Conservation (phyloP, 495 filamentous ascomycete genomes). For the Aspergillus ellipticus region DNA sequence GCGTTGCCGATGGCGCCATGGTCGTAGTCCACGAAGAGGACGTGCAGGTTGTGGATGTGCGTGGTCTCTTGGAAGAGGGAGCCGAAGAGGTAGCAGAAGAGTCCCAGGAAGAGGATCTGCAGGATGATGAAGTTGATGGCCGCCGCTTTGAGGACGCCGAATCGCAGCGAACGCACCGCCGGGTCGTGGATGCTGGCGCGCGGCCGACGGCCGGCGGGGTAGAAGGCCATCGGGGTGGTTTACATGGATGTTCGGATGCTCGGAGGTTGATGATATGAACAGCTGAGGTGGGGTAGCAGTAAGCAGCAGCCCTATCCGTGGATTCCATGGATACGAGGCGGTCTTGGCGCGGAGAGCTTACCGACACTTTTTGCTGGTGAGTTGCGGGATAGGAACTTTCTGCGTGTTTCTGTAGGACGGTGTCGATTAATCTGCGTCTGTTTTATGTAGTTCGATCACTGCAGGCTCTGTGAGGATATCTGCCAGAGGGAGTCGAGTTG, state of each 20-base stretch:
- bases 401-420: too few species aligned
- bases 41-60: constrained; percentile 39
- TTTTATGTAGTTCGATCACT: too few species aligned
- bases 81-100: constrained; percentile 47
- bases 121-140: constrained; percentile 21
- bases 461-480: too few species aligned
- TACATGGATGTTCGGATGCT: too few species aligned
- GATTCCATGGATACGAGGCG: not conserved
- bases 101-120: constrained; percentile 38
- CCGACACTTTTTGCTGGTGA: too few species aligned
- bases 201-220: constrained; percentile 19
- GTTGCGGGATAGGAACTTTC: too few species aligned
- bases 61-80: constrained; percentile 36
- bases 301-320: not conserved
- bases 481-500: too few species aligned
- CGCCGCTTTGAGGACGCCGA: constrained; percentile 20
- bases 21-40: constrained; percentile 52
- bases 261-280: not conserved
- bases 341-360: too few species aligned
- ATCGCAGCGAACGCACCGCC: constrained; percentile 17
- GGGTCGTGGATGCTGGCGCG: constrained; percentile 23
- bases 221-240: constrained; percentile 15
- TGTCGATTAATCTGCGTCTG: too few species aligned
- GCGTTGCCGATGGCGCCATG: constrained; percentile 41
- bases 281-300: not conserved